Conservation (phyloP, 2,329 filamentous ascomycete genomes). For the Furcasterigmium furcatum region DNA sequence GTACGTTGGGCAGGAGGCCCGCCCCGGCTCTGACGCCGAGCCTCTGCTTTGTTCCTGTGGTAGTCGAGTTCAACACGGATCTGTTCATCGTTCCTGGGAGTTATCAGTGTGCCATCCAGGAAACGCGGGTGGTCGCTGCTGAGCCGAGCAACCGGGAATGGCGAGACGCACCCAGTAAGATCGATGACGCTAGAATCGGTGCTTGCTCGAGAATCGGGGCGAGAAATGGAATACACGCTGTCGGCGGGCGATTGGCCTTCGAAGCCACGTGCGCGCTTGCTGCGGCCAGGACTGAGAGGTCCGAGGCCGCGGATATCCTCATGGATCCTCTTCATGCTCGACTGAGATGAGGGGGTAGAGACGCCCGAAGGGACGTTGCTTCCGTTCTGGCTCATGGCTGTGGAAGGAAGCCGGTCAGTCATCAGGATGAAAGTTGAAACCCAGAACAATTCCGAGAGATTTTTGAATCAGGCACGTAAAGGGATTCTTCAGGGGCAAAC, state of each 20-base stretch:
- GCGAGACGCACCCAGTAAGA: conserved; percentile 19
- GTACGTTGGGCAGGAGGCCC: too few relatives aligned
- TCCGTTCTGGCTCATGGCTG: too few relatives aligned
- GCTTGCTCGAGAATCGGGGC: background rate
- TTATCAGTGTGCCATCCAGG: too few relatives aligned
- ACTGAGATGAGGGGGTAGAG: background rate
- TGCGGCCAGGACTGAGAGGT: background rate
- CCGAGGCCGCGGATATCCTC: too few relatives aligned
- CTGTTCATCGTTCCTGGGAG: background rate
- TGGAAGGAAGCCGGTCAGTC: too few relatives aligned
- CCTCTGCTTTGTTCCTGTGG: background rate
- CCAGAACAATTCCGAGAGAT: too few relatives aligned
- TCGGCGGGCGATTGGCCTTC: background rate
- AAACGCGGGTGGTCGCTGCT: too few relatives aligned
- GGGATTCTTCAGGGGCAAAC: too few relatives aligned
- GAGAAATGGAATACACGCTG: background rate
- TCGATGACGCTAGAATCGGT: conserved; percentile 15
- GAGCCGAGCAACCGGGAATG: background rate
- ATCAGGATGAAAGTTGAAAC: too few relatives aligned
- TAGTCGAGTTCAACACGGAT: background rate
- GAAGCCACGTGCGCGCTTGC: background rate
- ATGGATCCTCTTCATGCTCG: too few relatives aligned
- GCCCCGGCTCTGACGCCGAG: too few relatives aligned
- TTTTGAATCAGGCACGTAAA: too few relatives aligned
- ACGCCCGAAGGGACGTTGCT: background rate